Conservation (phyloP, 768 basidiomycete genomes). For the Amylocystis lapponica region DNA sequence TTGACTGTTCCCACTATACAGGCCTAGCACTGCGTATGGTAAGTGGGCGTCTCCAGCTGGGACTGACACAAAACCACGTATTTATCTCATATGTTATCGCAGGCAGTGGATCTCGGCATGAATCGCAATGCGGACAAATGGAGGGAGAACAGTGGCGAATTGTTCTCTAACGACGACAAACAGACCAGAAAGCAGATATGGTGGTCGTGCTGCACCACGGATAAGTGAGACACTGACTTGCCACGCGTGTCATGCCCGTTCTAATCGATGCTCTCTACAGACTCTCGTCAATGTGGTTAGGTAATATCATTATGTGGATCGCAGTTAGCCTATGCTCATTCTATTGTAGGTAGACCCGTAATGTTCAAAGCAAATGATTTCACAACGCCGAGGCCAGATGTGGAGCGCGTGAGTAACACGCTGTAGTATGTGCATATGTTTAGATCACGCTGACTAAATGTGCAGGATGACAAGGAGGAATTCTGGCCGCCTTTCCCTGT, state of each 20-base stretch:
- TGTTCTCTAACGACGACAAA: slow-evolving; percentile 60
- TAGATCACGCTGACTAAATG: neutral
- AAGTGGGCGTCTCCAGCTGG: slow-evolving; percentile 10
- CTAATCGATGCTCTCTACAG: slow-evolving; percentile 25
- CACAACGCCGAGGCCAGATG: slow-evolving; percentile 36
- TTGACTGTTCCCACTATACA: neutral
- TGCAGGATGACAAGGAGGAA: slow-evolving; percentile 52
- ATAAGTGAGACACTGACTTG: slow-evolving; percentile 43
- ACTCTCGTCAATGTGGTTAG: slow-evolving; percentile 72
- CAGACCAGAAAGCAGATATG: slow-evolving; percentile 73
- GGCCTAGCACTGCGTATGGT: slow-evolving; percentile 73
- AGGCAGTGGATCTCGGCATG: slow-evolving; percentile 79
- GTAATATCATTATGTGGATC: slow-evolving; percentile 26
- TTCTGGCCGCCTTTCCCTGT: slow-evolving; percentile 47
- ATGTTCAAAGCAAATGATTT: slow-evolving; percentile 18
- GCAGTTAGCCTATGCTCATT: neutral
- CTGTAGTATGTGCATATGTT: slow-evolving; percentile 34
- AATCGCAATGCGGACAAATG: slow-evolving; percentile 75
- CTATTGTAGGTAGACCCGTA: slow-evolving; percentile 10
- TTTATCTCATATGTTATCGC: neutral
- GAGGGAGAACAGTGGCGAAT: slow-evolving; percentile 49
- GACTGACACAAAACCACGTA: neutral
- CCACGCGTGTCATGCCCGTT: neutral
- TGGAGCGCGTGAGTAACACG: no score
- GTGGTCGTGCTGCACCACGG: slow-evolving; percentile 70